phyloP scores from a whole-genome alignment of 2,329 filamentous ascomycete species.

The Microthyrium microscopicum region DNA sequence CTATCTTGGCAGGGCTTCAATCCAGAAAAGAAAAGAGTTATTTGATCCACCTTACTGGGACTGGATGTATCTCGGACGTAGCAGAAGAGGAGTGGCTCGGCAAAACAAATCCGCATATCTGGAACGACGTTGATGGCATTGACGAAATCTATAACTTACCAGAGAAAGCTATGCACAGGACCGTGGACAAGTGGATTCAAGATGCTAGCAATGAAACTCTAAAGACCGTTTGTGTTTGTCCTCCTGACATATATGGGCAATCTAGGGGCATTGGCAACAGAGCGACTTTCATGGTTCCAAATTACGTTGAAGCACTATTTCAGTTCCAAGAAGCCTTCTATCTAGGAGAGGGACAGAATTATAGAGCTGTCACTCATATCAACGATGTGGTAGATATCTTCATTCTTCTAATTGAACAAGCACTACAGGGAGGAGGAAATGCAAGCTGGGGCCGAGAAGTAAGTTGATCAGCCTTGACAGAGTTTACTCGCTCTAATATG shows the following conservation, averaged over 20 bases:
- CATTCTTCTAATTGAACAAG: background rate
- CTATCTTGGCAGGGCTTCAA: background rate
- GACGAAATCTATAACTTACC: background rate
- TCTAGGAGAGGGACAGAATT: background rate
- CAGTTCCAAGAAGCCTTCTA: background rate
- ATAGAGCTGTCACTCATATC: background rate
- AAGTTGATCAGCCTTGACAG: too few relatives aligned
- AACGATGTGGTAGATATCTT: background rate
- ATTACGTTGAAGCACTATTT: background rate
- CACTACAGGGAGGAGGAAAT: background rate
- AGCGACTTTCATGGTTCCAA: too few relatives aligned
- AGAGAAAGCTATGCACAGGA: background rate
- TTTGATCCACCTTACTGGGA: constrained; percentile 1
- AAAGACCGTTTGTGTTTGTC: background rate
- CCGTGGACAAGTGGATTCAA: background rate
- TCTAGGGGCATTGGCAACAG: too few relatives aligned
- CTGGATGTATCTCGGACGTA: background rate
- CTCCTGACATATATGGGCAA: background rate
- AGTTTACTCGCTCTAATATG: too few relatives aligned
- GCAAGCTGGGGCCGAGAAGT: background rate
- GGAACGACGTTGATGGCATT: background rate
- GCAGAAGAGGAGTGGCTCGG: background rate
- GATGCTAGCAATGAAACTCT: background rate
- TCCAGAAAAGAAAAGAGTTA: background rate
- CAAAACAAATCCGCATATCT: background rate